Percentiles rank a stretch among this genome's conserved stretches.
Evolutionary conservation across 192 early-diverging fungal genomes (phyloP).

Genomic region (Backusella sp.): DNA sequence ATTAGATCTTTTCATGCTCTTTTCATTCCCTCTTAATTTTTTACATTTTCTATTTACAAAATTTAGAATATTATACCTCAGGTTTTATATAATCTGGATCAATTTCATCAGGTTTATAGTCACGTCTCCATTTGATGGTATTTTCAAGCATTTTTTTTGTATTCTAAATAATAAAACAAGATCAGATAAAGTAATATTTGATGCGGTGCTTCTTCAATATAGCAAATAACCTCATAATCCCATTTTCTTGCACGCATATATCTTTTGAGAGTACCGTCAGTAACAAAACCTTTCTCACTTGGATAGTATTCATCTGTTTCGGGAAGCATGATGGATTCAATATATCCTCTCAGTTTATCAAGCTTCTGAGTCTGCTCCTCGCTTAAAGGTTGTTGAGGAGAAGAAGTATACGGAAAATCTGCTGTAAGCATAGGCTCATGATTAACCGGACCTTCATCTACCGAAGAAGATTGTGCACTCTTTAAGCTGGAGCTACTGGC

Average conservation of each 20-base stretch:
- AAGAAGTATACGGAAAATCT: not conserved
- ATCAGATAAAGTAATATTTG: not conserved
- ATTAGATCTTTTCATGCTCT: not conserved
- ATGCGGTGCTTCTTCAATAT: not conserved
- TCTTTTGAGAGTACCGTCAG: constrained; percentile 29
- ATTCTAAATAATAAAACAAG: not conserved
- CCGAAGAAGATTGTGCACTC: not conserved
- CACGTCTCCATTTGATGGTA: constrained; percentile 77
- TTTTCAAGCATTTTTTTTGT: constrained; percentile 65
- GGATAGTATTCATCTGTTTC: constrained; percentile 30
- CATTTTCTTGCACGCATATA: constrained; percentile 40
- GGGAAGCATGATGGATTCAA: constrained; percentile 19
- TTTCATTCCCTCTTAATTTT: not conserved
- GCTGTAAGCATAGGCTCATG: constrained; percentile 23
- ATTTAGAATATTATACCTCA: constrained; percentile 50
- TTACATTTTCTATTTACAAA: no score
- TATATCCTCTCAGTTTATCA: constrained; percentile 18
- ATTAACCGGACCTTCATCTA: constrained; percentile 12
- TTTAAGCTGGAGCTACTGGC: not conserved
- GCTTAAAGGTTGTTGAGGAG: not conserved
- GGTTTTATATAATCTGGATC: constrained; percentile 70
- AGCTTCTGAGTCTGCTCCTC: constrained; percentile 27
- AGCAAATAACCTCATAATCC: constrained; percentile 28
- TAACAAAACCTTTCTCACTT: constrained; percentile 35
- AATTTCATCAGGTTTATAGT: constrained; percentile 68